A percentile compares a stretch with the other conserved stretches of the same genome.
These are phyloP conservation scores for Acer yangbiense DNA, from an alignment of 345 rosid genomes.

Conservation along the genomic window DNA sequence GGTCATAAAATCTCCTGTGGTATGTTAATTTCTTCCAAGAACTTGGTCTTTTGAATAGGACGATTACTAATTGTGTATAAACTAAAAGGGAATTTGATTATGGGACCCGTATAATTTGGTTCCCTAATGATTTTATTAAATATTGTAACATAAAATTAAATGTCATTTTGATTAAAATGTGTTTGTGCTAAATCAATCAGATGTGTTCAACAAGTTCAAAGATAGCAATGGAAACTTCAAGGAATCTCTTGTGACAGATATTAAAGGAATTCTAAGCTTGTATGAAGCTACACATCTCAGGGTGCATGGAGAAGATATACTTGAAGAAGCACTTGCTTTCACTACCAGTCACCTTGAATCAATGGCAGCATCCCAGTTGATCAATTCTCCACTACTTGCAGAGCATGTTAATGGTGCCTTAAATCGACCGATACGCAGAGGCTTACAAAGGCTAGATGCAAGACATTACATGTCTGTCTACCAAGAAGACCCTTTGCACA, in stretches of 20 bases:
- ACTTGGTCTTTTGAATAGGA: too few species aligned
- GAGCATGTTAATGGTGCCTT: conserved; percentile 14
- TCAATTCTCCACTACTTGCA: neutral
- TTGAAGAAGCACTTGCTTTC: conserved; percentile 41
- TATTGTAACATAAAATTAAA: too few species aligned
- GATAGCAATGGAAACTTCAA: too few species aligned
- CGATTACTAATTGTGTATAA: too few species aligned
- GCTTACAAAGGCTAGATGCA: conserved; percentile 26
- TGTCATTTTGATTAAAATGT: too few species aligned
- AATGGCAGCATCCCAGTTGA: neutral
- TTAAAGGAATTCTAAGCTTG: too few species aligned
- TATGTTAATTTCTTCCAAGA: neutral
- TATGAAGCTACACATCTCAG: conserved; percentile 17
- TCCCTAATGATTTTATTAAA: too few species aligned
- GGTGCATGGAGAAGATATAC: conserved; percentile 31
- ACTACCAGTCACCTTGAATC: conserved; percentile 24
- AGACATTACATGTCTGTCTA: conserved; percentile 31
- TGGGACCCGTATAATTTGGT: too few species aligned
- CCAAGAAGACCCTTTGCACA: conserved; percentile 17
- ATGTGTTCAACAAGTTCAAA: too few species aligned
- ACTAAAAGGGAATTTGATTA: too few species aligned
- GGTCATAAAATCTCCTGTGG: conserved; percentile 14
- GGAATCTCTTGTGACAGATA: too few species aligned
- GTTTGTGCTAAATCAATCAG: too few species aligned
- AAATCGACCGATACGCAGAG: conserved; percentile 15